Conservation (phyloP, 2,329 filamentous ascomycete species). For the Stachybotrys elegans region DNA sequence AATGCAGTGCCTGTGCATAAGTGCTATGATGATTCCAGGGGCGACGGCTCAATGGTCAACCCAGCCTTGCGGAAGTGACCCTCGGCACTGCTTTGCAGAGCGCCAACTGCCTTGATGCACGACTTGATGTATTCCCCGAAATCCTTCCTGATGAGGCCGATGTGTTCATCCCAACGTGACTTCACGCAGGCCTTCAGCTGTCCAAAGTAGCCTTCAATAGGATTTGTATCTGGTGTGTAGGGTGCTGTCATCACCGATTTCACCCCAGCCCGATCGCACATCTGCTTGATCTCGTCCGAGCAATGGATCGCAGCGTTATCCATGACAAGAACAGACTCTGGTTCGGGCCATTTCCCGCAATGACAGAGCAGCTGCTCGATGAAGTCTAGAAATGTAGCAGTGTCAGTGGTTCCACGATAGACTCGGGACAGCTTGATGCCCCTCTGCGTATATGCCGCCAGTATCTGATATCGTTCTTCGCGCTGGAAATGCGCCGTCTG, state of each 20-base stretch:
- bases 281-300: not conserved
- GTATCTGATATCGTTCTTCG: slow-evolving; percentile 13
- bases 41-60: not conserved
- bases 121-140: not conserved
- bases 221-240: not conserved
- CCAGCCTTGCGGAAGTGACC: slow-evolving; percentile 1
- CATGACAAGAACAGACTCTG: not conserved
- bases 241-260: not conserved
- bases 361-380: slow-evolving; percentile 23
- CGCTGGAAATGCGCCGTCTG: slow-evolving; percentile 13
- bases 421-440: slow-evolving; percentile 17
- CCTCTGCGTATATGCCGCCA: slow-evolving; percentile 21
- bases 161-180: slow-evolving; percentile 2
- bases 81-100: not conserved
- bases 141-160: slow-evolving; percentile 2
- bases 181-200: slow-evolving; percentile 1
- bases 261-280: slow-evolving; percentile 1
- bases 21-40: not conserved
- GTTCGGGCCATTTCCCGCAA: slow-evolving; percentile 23
- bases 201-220: slow-evolving; percentile 1
- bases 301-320: not conserved
- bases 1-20: not conserved
- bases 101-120: not conserved
- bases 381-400: slow-evolving; percentile 23
- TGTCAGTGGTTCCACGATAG: slow-evolving; percentile 20